Evolutionary conservation across 225 moss, liverwort and hornwort species (phyloP).

Genomic region (Pseudoscleropodium purum): DNA sequence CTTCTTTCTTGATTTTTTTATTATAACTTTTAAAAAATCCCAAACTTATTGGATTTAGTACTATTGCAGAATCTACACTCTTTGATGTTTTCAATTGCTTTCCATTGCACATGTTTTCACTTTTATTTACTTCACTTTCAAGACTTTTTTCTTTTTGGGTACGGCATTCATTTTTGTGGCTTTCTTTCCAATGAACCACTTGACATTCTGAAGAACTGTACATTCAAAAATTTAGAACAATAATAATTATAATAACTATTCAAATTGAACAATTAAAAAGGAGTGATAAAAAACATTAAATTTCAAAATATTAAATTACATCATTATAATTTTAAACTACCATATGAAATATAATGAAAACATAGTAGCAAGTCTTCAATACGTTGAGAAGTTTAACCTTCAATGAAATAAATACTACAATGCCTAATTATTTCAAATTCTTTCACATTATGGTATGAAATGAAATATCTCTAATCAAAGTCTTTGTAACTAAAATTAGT

Average conservation of each 20-base stretch:
- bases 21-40: constrained; percentile 17
- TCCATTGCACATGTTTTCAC: constrained; percentile 19
- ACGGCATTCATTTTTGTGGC: constrained; percentile 63
- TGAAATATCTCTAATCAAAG: not conserved
- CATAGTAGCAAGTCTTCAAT: not conserved
- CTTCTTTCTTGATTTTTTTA: constrained; percentile 1
- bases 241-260: not conserved
- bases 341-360: not conserved
- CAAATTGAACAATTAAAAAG: accelerated
- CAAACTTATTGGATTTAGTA: constrained; percentile 22
- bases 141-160: not conserved
- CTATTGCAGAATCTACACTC: not conserved
- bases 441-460: not conserved
- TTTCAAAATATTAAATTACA: not conserved
- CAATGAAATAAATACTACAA: not conserved
- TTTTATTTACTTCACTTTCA: not conserved
- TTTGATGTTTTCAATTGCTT: not conserved
- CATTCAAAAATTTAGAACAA: not conserved
- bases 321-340: not conserved
- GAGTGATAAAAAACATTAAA: not conserved
- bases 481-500: not conserved
- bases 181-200: constrained; percentile 65
- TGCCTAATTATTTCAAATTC: not conserved
- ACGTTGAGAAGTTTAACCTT: not conserved
- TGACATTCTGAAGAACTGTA: constrained; percentile 70